Evolutionary conservation across 108 stramenopile genomes (phyloP).

Genomic region (Stephanodiscus triporus): DNA sequence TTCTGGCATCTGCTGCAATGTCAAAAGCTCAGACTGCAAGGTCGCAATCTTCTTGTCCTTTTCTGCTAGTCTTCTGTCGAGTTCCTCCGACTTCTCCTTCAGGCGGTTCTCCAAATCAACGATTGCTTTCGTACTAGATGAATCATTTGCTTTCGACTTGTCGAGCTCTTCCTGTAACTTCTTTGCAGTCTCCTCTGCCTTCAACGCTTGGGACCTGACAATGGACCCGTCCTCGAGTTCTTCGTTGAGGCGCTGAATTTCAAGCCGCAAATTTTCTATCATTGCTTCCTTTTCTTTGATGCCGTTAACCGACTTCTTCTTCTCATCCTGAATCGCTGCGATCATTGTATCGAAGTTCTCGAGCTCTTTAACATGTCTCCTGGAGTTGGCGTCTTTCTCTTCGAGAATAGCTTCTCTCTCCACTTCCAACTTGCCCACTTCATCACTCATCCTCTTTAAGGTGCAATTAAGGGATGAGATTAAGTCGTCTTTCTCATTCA

Average conservation of each 20-base stretch:
- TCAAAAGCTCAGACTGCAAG: conserved; percentile 9
- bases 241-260: conserved; percentile 38
- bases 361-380: conserved; percentile 7
- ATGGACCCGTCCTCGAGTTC: conserved; percentile 31
- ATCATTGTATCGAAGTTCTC: conserved; percentile 21
- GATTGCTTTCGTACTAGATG: conserved; percentile 11
- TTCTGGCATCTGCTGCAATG: conserved; percentile 10
- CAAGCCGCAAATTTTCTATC: conserved; percentile 20
- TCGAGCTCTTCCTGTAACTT: conserved; percentile 21
- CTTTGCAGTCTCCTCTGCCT: conserved; percentile 31
- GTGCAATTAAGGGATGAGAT: conserved; percentile 23
- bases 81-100: conserved; percentile 11
- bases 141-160: conserved; percentile 1
- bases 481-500: conserved; percentile 36
- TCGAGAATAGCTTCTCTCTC: conserved; percentile 13
- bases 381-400: conserved; percentile 16
- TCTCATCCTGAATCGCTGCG: conserved; percentile 10
- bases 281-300: conserved; percentile 34
- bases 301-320: conserved; percentile 11
- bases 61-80: conserved; percentile 12
- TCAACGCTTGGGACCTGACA: conserved; percentile 23
- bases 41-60: conserved; percentile 22
- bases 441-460: conserved; percentile 5
- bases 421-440: conserved; percentile 15
- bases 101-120: conserved; percentile 22